Base-by-base conservation (phyloP, 768 basidiomycete genomes). In the Saitozyma sp. region DNA sequence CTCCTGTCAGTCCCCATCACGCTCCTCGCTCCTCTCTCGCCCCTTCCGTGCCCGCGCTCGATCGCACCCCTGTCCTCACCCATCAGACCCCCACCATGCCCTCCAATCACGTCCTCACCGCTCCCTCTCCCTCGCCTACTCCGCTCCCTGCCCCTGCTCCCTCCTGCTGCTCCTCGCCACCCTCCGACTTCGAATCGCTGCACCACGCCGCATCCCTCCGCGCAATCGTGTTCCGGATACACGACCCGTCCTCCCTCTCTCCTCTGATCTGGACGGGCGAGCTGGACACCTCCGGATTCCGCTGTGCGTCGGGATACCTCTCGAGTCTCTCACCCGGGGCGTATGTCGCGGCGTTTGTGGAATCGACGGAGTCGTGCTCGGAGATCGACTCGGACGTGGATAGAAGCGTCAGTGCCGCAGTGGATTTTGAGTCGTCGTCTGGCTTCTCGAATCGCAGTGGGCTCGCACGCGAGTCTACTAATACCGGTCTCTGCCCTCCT, bases 141-240 rank as follows among this genome's bases (percentile, higher is more conserved):
- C 54, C 54, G 1, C 1, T 11, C 6, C 14, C 38, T 20, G 45
- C 54, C 2, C 54, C 54, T 8, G 2, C 40, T 9, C 8, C 40
- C 38, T n/a, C 39, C 38, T 17, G 5, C 41, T 56, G 10, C 50
- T 50, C 58, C 52, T 51, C 46, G 45, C 49, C n/a, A 39, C 20
- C 6, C 50, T 59, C 10, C 38, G 49, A 19, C 49, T 49, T 9
- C 49, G 50, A 19, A n/a, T 9, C 11, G 4, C 50, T 54, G 5
- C 58, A 42, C 19, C 10, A 50, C 29, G 11, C 14, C 17, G 58
- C 46, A 2, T 20, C 10, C 9, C 41, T 8, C 50, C 50, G 58
- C 17, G 48, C 59, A 53, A 17, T 64, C 41, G 17, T 71, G 19
- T 55, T 71, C 41, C 61, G 70, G 14, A 39, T 71, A 1, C 61